A percentile compares a stretch with the other conserved stretches of the same genome.
These are phyloP conservation scores for Salix purpurea DNA, from an alignment of 345 rosid genomes.

Conservation along the genomic window DNA sequence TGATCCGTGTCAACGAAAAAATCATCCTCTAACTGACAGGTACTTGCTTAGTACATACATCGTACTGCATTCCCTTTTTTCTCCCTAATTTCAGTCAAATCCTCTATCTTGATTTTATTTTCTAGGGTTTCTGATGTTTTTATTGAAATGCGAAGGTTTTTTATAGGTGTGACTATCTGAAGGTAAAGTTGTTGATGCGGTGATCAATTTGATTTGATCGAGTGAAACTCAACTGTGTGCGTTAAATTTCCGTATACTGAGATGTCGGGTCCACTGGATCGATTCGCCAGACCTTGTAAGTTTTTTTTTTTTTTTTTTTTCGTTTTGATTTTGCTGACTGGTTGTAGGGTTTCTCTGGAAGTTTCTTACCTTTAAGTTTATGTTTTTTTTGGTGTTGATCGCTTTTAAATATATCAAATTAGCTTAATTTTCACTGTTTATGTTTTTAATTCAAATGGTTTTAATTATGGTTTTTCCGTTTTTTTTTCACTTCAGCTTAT, in stretches of 20 bases:
- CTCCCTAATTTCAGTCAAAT: background rate
- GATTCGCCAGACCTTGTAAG: conserved; percentile 94
- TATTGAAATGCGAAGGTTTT: conserved; percentile 12
- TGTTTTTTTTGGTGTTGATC: background rate
- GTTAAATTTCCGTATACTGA: background rate
- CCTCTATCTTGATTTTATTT: background rate
- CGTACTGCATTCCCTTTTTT: background rate
- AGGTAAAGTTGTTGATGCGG: conserved; percentile 2
- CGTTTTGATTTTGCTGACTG: background rate
- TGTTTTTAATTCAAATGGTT: background rate
- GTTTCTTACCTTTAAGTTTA: background rate
- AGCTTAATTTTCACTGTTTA: background rate
- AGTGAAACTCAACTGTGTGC: conserved; percentile 8
- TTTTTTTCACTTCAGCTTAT: background rate
- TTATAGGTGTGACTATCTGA: background rate
- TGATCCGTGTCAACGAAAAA: conserved; percentile 16
- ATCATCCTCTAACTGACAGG: background rate
- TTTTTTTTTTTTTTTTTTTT: conserved; percentile 15
- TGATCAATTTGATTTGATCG: conserved; percentile 21
- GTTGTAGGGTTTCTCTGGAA: conserved; percentile 32
- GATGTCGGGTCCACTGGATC: conserved; percentile 97
- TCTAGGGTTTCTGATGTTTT: background rate
- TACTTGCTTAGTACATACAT: conserved; percentile 2
- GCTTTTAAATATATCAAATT: background rate
- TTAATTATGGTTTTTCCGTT: background rate